These are phyloP conservation scores for Agastache rugosa DNA, from an alignment of 257 asterid genomes.

Conservation along the genomic window DNA sequence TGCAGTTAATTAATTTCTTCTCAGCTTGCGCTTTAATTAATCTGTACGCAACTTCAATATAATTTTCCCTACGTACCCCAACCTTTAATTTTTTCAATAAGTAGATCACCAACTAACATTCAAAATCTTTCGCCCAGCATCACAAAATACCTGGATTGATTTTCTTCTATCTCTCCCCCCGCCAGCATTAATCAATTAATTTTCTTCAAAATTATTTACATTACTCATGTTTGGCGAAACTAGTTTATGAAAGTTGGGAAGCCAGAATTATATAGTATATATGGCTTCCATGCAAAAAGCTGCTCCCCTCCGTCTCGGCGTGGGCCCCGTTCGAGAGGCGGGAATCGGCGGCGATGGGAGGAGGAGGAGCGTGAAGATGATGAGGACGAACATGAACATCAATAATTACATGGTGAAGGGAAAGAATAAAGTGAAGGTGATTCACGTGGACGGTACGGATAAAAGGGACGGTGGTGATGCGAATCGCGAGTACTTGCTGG, in stretches of 20 bases:
- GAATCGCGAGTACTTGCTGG: background rate
- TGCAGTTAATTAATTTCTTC: slow-evolving; percentile 4
- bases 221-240: background rate
- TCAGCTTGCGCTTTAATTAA: too few relatives aligned
- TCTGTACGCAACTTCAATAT: background rate
- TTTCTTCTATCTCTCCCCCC: background rate
- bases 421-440: slow-evolving; percentile 38
- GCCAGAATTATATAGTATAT: background rate
- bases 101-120: slow-evolving; percentile 39
- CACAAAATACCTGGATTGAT: background rate
- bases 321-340: background rate
- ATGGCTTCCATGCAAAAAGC: slow-evolving; percentile 38
- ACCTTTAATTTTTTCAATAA: slow-evolving; percentile 18
- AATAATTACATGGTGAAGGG: slow-evolving; percentile 51
- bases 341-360: background rate
- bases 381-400: slow-evolving; percentile 37
- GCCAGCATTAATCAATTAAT: background rate
- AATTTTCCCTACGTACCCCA: slow-evolving; percentile 1
- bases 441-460: background rate
- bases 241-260: background rate
- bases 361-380: slow-evolving; percentile 36
- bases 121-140: background rate
- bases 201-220: background rate
- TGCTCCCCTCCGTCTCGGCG: background rate
- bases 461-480: background rate